Conservation (phyloP, 768 basidiomycete genomes). For the Pisolithus albus region DNA sequence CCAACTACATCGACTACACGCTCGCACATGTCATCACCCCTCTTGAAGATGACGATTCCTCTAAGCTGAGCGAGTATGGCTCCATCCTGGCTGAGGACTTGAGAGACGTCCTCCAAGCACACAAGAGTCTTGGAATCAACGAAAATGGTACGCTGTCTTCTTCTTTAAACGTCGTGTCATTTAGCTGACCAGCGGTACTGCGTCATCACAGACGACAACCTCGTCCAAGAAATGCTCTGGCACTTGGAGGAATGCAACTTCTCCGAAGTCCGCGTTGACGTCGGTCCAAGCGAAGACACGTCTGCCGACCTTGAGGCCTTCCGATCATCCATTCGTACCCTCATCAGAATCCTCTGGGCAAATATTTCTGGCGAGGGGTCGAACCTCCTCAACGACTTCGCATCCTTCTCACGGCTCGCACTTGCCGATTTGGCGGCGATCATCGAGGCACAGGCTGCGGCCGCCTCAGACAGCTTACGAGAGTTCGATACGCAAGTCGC, state of each 20-base stretch:
- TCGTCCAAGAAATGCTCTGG: constrained; percentile 61
- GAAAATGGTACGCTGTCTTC: constrained; percentile 47
- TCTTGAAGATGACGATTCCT: constrained; percentile 32
- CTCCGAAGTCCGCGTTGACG: constrained; percentile 29
- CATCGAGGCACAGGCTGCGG: constrained; percentile 44
- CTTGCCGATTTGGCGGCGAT: constrained; percentile 62
- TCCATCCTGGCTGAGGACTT: constrained; percentile 43
- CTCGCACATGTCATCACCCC: constrained; percentile 43
- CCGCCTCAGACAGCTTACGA: constrained; percentile 47
- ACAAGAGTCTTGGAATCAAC: constrained; percentile 44
- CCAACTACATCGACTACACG: constrained; percentile 47
- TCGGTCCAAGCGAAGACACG: constrained; percentile 38
- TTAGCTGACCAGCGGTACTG: not conserved
- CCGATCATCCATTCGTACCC: constrained; percentile 41
- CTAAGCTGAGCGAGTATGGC: constrained; percentile 51
- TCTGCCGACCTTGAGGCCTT: constrained; percentile 45
- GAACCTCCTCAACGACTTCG: constrained; percentile 52
- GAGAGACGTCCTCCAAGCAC: constrained; percentile 47
- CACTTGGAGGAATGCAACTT: constrained; percentile 54
- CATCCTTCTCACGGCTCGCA: constrained; percentile 57
- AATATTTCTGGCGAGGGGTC: constrained; percentile 48
- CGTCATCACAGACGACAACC: constrained; percentile 44
- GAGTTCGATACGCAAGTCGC: constrained; percentile 53
- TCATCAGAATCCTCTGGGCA: constrained; percentile 48
- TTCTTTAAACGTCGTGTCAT: not conserved